Base-by-base conservation (phyloP, 805 yeast genomes). In the Yarrowia sp. region DNA sequence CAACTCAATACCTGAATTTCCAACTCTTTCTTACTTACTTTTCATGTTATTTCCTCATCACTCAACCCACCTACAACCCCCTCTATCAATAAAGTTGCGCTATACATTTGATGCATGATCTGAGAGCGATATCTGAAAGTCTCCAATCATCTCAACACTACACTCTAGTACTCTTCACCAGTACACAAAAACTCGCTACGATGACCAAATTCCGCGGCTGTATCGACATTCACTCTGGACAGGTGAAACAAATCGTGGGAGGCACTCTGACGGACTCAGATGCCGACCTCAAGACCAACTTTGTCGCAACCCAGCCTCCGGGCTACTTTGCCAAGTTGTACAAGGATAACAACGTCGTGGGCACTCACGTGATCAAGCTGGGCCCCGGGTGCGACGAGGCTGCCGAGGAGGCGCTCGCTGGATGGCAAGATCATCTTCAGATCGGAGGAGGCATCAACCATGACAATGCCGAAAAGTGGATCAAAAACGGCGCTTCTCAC, bases 241-340 rank as follows among this genome's bases (percentile, higher is more conserved):
- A 91, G 73, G 99, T 95, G 70, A 95, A 95, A 75, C 99, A 95
- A 77, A 95, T 95, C 67, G 98, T 95, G 0, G 99, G 99, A 8
- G 97, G 97, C 0, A 90, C 97, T 0, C 81, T 95, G 22, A 82
- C 84, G 0, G 78, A 77, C n/a, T 74, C 77, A 9, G 78, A 78
- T 10, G 85, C 81, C 68, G 68, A 72, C 14, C 81, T 86, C 9
- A 77, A 84, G 35, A 90, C 95, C 7, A 95, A 95, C 77, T 93
- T 90, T 75, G 90, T 93, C 5, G 87, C 97, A 1, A 79, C 84
- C 36, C 84, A 89, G 58, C 88, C 96, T 1, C 85, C 97, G 1
- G 84, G 88, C 2, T 88, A 85, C 78, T 95, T 89, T 76, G 92
- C 97, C 2, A 70, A 82, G 12, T 79, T 95, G 48, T 95, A 95